phyloP scores from a whole-genome alignment of 2,329 filamentous ascomycete species.

The Didymella pomorum region DNA sequence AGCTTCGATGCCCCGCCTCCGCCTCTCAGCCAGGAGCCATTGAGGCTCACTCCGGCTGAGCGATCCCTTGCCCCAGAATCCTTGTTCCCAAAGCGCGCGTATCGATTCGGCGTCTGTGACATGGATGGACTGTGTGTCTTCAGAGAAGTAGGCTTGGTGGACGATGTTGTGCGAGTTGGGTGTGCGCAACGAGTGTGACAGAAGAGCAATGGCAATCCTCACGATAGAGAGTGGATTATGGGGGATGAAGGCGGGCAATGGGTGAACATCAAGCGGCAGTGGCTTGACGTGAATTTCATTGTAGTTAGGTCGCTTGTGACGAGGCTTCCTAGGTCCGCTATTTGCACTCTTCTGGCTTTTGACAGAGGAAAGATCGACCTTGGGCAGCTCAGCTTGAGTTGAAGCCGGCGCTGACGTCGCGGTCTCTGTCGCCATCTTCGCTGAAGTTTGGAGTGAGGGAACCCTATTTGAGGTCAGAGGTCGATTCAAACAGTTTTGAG shows the following conservation, averaged over 20 bases:
- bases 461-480: slow-evolving; percentile 12
- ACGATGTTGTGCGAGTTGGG: slow-evolving; percentile 70
- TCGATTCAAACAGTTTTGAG: not conserved
- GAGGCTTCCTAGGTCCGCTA: slow-evolving; percentile 35
- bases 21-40: slow-evolving; percentile 86
- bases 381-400: slow-evolving; percentile 13
- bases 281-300: slow-evolving; percentile 82
- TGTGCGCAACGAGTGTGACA: slow-evolving; percentile 73
- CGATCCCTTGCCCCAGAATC: slow-evolving; percentile 95
- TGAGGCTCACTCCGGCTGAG: slow-evolving; percentile 93
- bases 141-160: slow-evolving; percentile 81
- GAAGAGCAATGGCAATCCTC: slow-evolving; percentile 78
- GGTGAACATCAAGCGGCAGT: slow-evolving; percentile 80
- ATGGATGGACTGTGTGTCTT: slow-evolving; percentile 81
- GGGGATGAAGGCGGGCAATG: slow-evolving; percentile 86
- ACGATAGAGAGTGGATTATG: slow-evolving; percentile 90
- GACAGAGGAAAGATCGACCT: slow-evolving; percentile 17
- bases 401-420: slow-evolving; percentile 18
- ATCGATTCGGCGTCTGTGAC: slow-evolving; percentile 79
- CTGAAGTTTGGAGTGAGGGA: not conserved
- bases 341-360: slow-evolving; percentile 28
- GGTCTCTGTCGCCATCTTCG: slow-evolving; percentile 27
- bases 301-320: slow-evolving; percentile 62
- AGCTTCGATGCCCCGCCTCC: slow-evolving; percentile 69
- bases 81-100: slow-evolving; percentile 89